Percentiles rank a stretch among this genome's conserved stretches.
Conservation (phyloP, 2,329 filamentous ascomycete genomes). For the Talaromyces piceae region DNA sequence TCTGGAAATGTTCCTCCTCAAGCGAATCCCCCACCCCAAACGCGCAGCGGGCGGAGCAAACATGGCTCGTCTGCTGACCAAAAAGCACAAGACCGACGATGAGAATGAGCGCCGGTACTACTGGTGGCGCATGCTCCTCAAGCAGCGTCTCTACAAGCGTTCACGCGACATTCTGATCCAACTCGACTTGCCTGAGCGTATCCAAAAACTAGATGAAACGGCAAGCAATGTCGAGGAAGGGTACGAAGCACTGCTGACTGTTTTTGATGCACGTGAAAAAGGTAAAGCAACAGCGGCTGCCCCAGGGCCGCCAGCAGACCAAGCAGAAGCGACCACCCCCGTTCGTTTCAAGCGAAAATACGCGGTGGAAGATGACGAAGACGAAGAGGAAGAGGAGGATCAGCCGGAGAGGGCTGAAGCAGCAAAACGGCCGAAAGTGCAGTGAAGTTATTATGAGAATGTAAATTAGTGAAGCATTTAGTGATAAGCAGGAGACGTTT, state of each 20-base stretch:
- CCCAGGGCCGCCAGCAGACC: constrained; percentile 16
- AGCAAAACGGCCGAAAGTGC: constrained; percentile 28
- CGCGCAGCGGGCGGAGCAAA: constrained; percentile 43
- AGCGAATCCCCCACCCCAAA: constrained; percentile 45
- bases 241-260: constrained; percentile 48
- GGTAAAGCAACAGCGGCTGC: constrained; percentile 15
- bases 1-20: constrained; percentile 56
- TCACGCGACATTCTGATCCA: constrained; percentile 55
- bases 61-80: constrained; percentile 44
- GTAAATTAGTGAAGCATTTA: no score
- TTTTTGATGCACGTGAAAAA: constrained; percentile 27
- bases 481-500: no score
- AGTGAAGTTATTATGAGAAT: constrained; percentile 3
- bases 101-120: constrained; percentile 54
- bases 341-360: constrained; percentile 25
- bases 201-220: constrained; percentile 54
- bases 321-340: constrained; percentile 11
- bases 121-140: constrained; percentile 58
- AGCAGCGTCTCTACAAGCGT: constrained; percentile 55
- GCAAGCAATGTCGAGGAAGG: constrained; percentile 52
- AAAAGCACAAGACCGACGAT: constrained; percentile 41
- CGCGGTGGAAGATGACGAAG: constrained; percentile 14
- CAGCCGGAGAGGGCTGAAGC: constrained; percentile 11
- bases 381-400: constrained; percentile 18
- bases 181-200: constrained; percentile 48